A percentile compares a stretch with the other conserved stretches of the same genome.
Evolutionary conservation across 2,329 filamentous ascomycete genomes (phyloP).

Genomic region (Venturia aucupariae): DNA sequence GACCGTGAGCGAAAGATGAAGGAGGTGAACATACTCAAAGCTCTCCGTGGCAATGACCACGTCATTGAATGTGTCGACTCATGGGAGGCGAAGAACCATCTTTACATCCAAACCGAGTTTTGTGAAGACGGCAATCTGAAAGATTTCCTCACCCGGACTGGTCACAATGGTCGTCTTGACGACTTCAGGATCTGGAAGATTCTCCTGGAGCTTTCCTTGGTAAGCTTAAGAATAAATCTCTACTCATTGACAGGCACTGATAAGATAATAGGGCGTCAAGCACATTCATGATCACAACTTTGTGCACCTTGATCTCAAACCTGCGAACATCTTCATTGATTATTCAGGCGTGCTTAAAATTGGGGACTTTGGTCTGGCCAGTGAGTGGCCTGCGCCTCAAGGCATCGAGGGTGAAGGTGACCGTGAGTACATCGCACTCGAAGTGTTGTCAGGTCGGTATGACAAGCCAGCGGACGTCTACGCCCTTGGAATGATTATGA

Average conservation of each 20-base stretch:
- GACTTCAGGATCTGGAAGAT: constrained; percentile 99
- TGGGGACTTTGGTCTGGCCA: constrained; percentile 77
- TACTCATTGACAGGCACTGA: constrained; percentile 22
- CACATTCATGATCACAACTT: constrained; percentile 84
- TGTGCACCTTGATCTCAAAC: constrained; percentile 78
- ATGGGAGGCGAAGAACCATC: constrained; percentile 76
- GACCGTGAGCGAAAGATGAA: constrained; percentile 78
- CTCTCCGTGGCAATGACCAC: constrained; percentile 73
- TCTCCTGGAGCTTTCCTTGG: constrained; percentile 71
- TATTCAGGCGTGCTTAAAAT: constrained; percentile 78
- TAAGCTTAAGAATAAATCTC: constrained; percentile 40
- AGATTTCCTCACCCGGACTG: constrained; percentile 72
- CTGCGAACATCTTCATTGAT: constrained; percentile 73
- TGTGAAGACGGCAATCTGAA: constrained; percentile 91
- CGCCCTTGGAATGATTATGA: constrained; percentile 84
- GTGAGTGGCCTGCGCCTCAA: constrained; percentile 63
- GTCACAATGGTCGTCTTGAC: constrained; percentile 76
- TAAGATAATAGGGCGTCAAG: constrained; percentile 60
- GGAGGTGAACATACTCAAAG: constrained; percentile 71
- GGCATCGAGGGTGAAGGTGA: constrained; percentile 88
- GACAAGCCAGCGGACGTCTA: constrained; percentile 93
- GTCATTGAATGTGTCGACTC: constrained; percentile 73
- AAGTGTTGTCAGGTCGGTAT: constrained; percentile 76
- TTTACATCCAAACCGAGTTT: constrained; percentile 97
- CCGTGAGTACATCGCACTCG: constrained; percentile 89